Conservation (phyloP, 1,284 basidiomycete genomes). For the Apiotrichum domesticum region DNA sequence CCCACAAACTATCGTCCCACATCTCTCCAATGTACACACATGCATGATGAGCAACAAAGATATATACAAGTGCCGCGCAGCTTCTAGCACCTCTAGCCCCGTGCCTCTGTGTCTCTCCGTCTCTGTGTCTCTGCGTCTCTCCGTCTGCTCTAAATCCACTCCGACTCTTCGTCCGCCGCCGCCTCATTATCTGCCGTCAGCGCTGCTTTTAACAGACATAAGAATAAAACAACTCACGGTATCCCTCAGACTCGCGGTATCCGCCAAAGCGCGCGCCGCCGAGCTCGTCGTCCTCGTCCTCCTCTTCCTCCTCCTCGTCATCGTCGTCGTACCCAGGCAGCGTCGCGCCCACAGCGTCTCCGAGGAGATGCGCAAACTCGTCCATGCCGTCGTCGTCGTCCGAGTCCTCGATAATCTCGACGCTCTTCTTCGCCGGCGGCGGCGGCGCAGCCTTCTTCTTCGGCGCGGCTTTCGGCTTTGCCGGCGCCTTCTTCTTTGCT, state of each 20-base stretch:
- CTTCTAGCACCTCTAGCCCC: too few species aligned
- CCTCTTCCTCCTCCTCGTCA: slow-evolving; percentile 29
- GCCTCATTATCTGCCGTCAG: not conserved
- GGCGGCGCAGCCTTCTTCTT: slow-evolving; percentile 9
- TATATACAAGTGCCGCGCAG: too few species aligned
- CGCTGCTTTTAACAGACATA: not conserved
- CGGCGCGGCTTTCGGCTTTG: slow-evolving; percentile 14
- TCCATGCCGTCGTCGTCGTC: slow-evolving; percentile 37
- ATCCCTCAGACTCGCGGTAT: not conserved
- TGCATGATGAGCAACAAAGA: not conserved
- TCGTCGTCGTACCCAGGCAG: slow-evolving; percentile 23
- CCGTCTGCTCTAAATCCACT: slow-evolving; percentile 12
- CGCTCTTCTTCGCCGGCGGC: slow-evolving; percentile 30
- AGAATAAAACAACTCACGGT: too few species aligned
- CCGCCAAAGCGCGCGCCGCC: slow-evolving; percentile 29
- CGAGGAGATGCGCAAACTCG: slow-evolving; percentile 40
- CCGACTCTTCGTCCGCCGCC: slow-evolving; percentile 9
- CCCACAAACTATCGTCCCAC: too few species aligned
- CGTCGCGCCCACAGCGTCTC: slow-evolving; percentile 21
- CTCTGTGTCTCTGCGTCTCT: too few species aligned
- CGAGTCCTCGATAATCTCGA: slow-evolving; percentile 40
- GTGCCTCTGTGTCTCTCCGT: too few species aligned
- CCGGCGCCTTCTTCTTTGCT: slow-evolving; percentile 4
- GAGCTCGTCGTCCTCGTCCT: slow-evolving; percentile 32
- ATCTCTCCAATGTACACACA: not conserved